Percentiles rank a stretch among this genome's conserved stretches.
Conservation (phyloP, 2,329 filamentous ascomycete genomes). For the Penicillium paneum region DNA sequence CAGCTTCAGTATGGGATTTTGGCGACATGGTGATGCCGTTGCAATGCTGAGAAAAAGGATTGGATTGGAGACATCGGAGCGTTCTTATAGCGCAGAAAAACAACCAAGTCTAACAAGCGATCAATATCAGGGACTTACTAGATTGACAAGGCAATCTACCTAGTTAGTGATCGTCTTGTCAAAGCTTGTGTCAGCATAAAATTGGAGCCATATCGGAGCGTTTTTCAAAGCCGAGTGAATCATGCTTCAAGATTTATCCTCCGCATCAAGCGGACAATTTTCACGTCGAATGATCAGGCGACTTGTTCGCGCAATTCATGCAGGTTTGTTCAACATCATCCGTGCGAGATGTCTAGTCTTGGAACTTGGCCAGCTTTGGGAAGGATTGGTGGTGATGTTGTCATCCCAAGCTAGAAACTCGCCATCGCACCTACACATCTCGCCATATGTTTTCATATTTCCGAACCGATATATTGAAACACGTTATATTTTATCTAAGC, state of each 20-base stretch:
- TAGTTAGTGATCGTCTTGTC: not conserved
- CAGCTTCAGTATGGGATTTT: slow-evolving; percentile 12
- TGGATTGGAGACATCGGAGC: not conserved
- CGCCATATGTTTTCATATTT: too few species aligned
- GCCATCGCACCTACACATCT: not conserved
- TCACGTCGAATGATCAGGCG: slow-evolving; percentile 4
- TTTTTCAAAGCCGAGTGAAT: not conserved
- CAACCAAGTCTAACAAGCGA: not conserved
- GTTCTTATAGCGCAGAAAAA: slow-evolving; percentile 1
- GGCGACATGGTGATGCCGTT: slow-evolving; percentile 18
- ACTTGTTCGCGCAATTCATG: slow-evolving; percentile 16
- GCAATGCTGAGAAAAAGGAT: not conserved
- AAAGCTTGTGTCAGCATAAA: not conserved
- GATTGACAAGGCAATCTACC: not conserved
- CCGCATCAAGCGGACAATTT: not conserved
- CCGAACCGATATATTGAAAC: too few species aligned
- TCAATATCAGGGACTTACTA: not conserved
- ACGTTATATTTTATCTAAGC: too few species aligned
- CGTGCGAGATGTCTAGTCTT: not conserved
- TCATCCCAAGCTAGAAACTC: slow-evolving; percentile 4
- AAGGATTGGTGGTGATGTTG: slow-evolving; percentile 2
- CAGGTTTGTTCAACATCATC: slow-evolving; percentile 3
- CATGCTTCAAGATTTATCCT: not conserved
- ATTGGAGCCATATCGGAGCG: not conserved
- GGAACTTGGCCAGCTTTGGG: not conserved